These are phyloP conservation scores for Rhynchosporium graminicola DNA, from an alignment of 2,329 filamentous ascomycete genomes.

Conservation along the genomic window DNA sequence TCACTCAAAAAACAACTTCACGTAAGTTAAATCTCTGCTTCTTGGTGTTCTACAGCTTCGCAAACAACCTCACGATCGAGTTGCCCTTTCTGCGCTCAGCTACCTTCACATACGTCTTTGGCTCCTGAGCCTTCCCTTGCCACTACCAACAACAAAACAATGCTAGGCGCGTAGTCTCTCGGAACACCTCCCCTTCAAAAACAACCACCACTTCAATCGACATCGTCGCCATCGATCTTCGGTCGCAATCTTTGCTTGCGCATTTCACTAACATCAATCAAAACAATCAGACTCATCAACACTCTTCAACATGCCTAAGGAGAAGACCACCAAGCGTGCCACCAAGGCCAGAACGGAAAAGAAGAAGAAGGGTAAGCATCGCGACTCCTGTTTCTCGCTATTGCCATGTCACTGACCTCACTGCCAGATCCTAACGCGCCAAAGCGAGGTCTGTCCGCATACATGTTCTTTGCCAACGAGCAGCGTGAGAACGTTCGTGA, in stretches of 20 bases:
- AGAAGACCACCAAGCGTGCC: slow-evolving; percentile 62
- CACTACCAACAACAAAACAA: slow-evolving; percentile 22
- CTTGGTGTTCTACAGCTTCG: slow-evolving; percentile 21
- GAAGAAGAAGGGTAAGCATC: slow-evolving; percentile 69
- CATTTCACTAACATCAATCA: slow-evolving; percentile 28
- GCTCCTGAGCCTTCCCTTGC: slow-evolving; percentile 6
- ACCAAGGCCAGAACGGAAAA: slow-evolving; percentile 59
- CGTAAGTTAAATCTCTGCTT: slow-evolving; percentile 28
- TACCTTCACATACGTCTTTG: slow-evolving; percentile 17
- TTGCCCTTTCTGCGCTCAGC: slow-evolving; percentile 34
- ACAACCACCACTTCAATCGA: slow-evolving; percentile 24
- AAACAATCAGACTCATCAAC: slow-evolving; percentile 25
- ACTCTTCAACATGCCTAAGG: slow-evolving; percentile 64
- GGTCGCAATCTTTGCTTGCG: slow-evolving; percentile 22
- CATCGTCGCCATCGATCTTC: slow-evolving; percentile 16
- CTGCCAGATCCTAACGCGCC: slow-evolving; percentile 88
- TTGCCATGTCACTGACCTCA: slow-evolving; percentile 20
- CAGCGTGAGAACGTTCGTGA: slow-evolving; percentile 97
- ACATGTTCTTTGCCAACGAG: slow-evolving; percentile 99
- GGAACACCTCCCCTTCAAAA: slow-evolving; percentile 10
- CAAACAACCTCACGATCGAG: slow-evolving; percentile 27
- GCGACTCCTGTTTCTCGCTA: not conserved
- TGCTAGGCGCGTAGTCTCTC: slow-evolving; percentile 16
- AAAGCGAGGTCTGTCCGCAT: slow-evolving; percentile 98
- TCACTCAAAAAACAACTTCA: slow-evolving; percentile 19